Evolutionary conservation across 129 eudicot species (phyloP), one percentile per base, ranked within the genome.

Genomic region (Calendula officinalis): DNA sequence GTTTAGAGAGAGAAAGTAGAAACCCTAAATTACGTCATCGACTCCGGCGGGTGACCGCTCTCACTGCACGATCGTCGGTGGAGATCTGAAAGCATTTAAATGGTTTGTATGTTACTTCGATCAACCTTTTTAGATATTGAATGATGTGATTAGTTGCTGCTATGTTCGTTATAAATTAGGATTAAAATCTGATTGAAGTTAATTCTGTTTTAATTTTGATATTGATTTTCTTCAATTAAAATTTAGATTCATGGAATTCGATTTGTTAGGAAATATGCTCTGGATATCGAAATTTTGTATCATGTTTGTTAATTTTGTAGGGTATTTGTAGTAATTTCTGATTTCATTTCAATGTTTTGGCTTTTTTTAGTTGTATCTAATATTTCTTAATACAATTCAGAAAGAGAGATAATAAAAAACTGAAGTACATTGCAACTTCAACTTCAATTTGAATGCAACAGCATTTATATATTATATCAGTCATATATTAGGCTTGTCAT

Each of bases 1-100:
- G 33, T 5, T 14, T 16, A 22, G 27, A 34, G 8, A 15, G 54
- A 44, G 9, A 45, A 69, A 48, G 30, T 35, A 32, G 56, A 35
- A 55, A 54, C 51, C 53, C 60, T 60, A 42, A 41, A 70, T 70
- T 70, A 70, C 61, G 53, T 72, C 71, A 45, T 38, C 51, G 41
- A 15, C 71, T 72, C 43, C 59, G 66, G 71, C 47, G 72, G 55
- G 44, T 67, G n/a, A 42, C 44, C 35, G 7, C 42, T 56, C 9
- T 59, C 49, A 43, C 47, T 59, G 38, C 34, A 66, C 36, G 40
- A 34, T 35, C 45, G 45, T 41, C 45, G 45, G 45, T 11, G 17
- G 66, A 61, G 46, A 35, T 8, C 33, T 57, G n/a, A 57, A 69
- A n/a, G 45, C 49, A 53, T 14, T 42, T 48, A 14, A 34, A 72